Evolutionary conservation across 2,329 filamentous ascomycete species (phyloP).

Genomic region (Dendrostoma leiphaemia): DNA sequence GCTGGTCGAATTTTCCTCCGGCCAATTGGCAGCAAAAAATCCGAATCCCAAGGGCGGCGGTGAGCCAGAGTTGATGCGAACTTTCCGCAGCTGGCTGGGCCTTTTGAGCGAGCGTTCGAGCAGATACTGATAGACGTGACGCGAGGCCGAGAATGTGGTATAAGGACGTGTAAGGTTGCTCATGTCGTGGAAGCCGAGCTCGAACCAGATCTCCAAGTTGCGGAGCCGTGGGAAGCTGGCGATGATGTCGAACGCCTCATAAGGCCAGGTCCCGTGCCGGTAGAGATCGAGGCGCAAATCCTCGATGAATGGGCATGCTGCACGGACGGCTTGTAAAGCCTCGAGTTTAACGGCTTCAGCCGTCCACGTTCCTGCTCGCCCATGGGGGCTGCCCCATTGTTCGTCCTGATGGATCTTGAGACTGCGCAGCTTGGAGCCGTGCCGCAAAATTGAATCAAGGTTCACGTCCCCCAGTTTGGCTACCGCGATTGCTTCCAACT

Average conservation of each 20-base stretch:
- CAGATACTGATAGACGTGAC: background rate
- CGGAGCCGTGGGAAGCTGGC: background rate
- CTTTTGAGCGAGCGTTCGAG: background rate
- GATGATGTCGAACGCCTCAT: background rate
- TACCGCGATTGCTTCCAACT: background rate
- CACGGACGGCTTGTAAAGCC: background rate
- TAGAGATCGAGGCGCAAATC: background rate
- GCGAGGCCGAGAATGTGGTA: background rate
- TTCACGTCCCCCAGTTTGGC: background rate
- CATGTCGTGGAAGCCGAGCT: background rate
- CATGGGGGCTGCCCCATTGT: no score
- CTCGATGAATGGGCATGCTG: background rate
- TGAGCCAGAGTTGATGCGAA: background rate
- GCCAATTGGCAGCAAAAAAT: background rate
- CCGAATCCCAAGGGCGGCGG: background rate
- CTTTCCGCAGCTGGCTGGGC: background rate
- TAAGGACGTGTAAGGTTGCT: background rate
- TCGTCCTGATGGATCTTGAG: background rate
- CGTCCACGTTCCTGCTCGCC: background rate
- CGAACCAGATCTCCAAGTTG: background rate
- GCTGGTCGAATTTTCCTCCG: background rate
- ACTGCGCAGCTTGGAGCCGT: background rate
- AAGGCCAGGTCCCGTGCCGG: background rate
- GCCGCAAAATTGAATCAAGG: background rate
- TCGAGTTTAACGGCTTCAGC: background rate